Percentiles rank a stretch among this genome's conserved stretches.
Conservation (phyloP, 345 rosid genomes). For the Sisymbrium irio region DNA sequence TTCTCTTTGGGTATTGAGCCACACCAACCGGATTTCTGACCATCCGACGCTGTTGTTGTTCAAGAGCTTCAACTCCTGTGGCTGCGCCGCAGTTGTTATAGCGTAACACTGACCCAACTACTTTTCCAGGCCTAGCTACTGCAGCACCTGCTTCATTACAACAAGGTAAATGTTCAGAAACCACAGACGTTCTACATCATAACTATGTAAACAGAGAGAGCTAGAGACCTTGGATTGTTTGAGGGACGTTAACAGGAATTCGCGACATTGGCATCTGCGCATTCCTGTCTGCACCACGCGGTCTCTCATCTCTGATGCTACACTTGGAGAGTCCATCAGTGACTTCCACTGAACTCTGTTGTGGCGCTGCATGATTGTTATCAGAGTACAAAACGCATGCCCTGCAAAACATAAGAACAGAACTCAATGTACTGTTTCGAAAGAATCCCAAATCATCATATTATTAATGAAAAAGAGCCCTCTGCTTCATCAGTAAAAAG, state of each 20-base stretch:
- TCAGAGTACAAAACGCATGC: constrained; percentile 82
- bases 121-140: constrained; percentile 76
- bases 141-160: constrained; percentile 55
- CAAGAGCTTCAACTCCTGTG: constrained; percentile 62
- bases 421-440: neutral
- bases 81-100: constrained; percentile 79
- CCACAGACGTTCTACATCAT: neutral
- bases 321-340: constrained; percentile 75
- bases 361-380: constrained; percentile 34
- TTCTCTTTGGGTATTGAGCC: constrained; percentile 71
- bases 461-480: neutral
- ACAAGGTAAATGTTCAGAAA: constrained; percentile 4
- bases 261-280: constrained; percentile 63
- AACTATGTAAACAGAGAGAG: neutral
- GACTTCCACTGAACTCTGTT: constrained; percentile 58
- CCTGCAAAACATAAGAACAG: constrained; percentile 41
- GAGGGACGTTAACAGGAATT: constrained; percentile 84
- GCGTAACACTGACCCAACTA: constrained; percentile 76
- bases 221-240: constrained; percentile 52
- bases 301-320: constrained; percentile 78
- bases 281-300: constrained; percentile 52
- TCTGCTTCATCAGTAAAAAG: neutral
- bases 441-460: neutral
- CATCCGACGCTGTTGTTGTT: constrained; percentile 67
- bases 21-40: constrained; percentile 59